Conservation (phyloP, 2,329 filamentous ascomycete genomes). For the Penicillium thymicola region DNA sequence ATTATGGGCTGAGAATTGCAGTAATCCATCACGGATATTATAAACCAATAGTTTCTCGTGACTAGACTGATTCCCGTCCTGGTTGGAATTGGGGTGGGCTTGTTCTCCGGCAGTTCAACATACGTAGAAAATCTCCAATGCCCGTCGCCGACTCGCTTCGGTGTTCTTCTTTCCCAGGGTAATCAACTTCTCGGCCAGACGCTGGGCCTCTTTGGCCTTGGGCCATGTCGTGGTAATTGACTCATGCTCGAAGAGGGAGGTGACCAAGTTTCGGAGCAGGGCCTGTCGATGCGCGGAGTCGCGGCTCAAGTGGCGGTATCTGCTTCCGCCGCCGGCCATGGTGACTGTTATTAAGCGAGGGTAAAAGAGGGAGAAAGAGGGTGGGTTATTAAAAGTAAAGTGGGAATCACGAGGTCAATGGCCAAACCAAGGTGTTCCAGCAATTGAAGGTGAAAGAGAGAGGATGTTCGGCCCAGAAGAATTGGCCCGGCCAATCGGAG, state of each 20-base stretch:
- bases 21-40: neutral
- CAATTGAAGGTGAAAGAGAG: constrained; percentile 1
- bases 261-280: constrained; percentile 91
- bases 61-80: neutral
- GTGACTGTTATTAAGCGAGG: constrained; percentile 16
- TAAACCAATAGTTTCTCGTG: neutral
- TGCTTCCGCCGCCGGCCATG: constrained; percentile 84
- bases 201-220: constrained; percentile 96
- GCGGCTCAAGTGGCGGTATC: constrained; percentile 85
- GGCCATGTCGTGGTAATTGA: constrained; percentile 91
- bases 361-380: neutral
- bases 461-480: constrained; percentile 26
- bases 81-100: neutral
- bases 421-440: neutral
- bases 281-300: constrained; percentile 84
- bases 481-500: constrained; percentile 40
- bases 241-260: constrained; percentile 89
- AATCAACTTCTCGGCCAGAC: constrained; percentile 89
- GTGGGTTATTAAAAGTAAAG: neutral
- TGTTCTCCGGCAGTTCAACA: constrained; percentile 32
- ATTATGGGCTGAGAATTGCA: neutral
- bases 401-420: constrained; percentile 6
- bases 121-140: constrained; percentile 84
- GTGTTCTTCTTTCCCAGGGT: constrained; percentile 93
- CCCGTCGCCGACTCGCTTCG: constrained; percentile 70